Base-by-base conservation (phyloP, 805 yeast species). In the Hanseniaspora taiwanica region DNA sequence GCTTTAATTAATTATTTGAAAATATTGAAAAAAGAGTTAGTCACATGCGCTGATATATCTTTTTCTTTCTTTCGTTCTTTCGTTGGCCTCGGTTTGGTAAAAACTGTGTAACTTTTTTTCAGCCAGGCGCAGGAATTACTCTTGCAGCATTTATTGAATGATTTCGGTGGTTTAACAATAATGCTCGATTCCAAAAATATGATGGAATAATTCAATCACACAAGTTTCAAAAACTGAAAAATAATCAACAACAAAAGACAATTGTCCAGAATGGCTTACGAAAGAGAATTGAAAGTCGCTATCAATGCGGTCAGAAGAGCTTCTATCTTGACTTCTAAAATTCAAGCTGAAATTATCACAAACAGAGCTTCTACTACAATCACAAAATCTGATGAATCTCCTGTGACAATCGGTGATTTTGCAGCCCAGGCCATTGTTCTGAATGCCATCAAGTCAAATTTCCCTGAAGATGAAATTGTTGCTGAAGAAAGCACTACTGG, bases 341-440 rank as follows among this genome's bases (percentile, higher is more conserved):
- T 74, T 44, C 76, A 74, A 58, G 79, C 62, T 21, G 69, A 63
- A 54, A 78, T 69, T 49, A 70, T 57, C 50, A 70, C 65, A 48
- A 67, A 52, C 48, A 63, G 55, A 55, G 71, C 52, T 46, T 59
- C 60, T 44, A 67, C 62, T 46, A 81, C 83, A 36, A 72, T 85
- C 42, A 78, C 85, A 44, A 91, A 91, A 56, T 71, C 72, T 32
- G 99, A 89, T 58, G 75, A 77, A 46, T 84, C 96, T 1, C 99
- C 99, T 1, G 99, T 91, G 13, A 91, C 99, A 1, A 67, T 83
- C 42, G 98, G 97, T 14, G 99, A 91, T 58, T 91, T 81, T 55
- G 95, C 94, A 3, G 87, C 96, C 0, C 99, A 91, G 55, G 95
- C 96, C 0, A 74, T 89, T 35, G 77, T 91, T 43, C 89, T 86